These are phyloP conservation scores for Lachnellula occidentalis DNA, from an alignment of 2,329 filamentous ascomycete species.

Conservation along the genomic window DNA sequence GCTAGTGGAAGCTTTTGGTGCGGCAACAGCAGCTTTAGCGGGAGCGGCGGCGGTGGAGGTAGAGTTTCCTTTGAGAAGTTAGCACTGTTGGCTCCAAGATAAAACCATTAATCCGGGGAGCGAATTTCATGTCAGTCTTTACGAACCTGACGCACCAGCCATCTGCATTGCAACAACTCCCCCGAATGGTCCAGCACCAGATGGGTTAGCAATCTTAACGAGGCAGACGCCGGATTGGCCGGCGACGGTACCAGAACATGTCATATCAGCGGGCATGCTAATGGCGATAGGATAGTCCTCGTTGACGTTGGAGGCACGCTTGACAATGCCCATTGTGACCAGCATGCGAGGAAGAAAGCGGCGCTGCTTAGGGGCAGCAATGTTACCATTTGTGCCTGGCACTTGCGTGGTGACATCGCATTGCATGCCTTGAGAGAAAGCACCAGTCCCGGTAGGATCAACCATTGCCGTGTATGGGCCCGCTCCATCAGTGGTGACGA, in stretches of 20 bases:
- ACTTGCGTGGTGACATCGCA: constrained; percentile 51
- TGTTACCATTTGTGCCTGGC: constrained; percentile 39
- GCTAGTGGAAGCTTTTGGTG: not conserved
- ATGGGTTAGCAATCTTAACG: constrained; percentile 57
- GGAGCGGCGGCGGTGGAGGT: constrained; percentile 1
- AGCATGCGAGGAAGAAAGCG: constrained; percentile 22
- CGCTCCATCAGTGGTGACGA: constrained; percentile 62
- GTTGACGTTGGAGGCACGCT: constrained; percentile 30
- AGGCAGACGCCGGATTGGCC: constrained; percentile 57
- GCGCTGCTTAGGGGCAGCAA: constrained; percentile 26
- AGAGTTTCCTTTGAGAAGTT: not conserved
- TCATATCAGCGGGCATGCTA: constrained; percentile 40
- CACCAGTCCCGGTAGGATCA: constrained; percentile 53
- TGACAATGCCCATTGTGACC: constrained; percentile 25
- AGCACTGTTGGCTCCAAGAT: too few species aligned
- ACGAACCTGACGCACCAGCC: constrained; percentile 6
- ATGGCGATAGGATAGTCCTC: constrained; percentile 40
- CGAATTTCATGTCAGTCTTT: too few species aligned
- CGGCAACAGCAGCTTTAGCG: not conserved
- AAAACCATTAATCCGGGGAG: too few species aligned
- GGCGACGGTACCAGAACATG: constrained; percentile 55
- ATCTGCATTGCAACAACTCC: constrained; percentile 53
- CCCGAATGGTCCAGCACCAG: constrained; percentile 56
- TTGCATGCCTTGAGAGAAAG: constrained; percentile 40
- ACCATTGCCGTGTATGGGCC: constrained; percentile 54